These are phyloP conservation scores for Podaxis pistillaris DNA, from an alignment of 768 basidiomycete species.

Conservation along the genomic window DNA sequence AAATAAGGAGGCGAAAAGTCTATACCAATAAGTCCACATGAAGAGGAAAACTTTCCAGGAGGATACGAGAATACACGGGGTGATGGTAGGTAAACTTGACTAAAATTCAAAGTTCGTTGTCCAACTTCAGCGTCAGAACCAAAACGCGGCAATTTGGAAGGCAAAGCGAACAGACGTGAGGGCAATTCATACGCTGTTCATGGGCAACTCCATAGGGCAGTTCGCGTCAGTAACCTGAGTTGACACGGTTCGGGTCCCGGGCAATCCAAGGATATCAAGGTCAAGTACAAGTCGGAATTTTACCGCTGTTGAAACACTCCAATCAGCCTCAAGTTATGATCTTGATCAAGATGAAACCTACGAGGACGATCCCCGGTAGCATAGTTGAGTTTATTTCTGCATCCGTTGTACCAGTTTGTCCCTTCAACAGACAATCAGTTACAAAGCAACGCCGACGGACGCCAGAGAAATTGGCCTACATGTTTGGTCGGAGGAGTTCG, in stretches of 20 bases:
- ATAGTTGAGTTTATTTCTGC: conserved; percentile 57
- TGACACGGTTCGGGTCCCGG: conserved; percentile 48
- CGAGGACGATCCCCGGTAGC: conserved; percentile 53
- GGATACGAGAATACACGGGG: background rate
- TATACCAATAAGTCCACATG: background rate
- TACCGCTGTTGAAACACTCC: conserved; percentile 36
- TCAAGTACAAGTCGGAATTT: conserved; percentile 64
- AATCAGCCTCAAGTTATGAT: background rate
- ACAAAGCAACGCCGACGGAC: conserved; percentile 5
- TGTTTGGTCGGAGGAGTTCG: conserved; percentile 79
- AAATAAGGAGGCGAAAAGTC: background rate
- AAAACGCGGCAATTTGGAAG: background rate
- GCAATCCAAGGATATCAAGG: conserved; percentile 71
- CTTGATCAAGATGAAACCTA: conserved; percentile 33
- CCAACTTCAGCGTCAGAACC: background rate
- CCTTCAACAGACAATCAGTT: conserved; percentile 37
- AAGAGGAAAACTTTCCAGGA: background rate
- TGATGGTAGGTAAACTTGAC: background rate
- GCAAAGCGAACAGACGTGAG: background rate
- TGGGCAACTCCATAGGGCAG: conserved; percentile 69
- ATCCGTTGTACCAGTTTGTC: conserved; percentile 75
- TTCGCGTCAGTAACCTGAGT: conserved; percentile 57
- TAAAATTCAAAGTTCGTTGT: background rate
- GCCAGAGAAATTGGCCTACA: conserved; percentile 46
- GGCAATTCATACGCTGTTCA: conserved; percentile 42